Evolutionary conservation across 2,329 filamentous ascomycete genomes (phyloP), one percentile per base, ranked within the genome.

Genomic region (Clonostachys solani): DNA sequence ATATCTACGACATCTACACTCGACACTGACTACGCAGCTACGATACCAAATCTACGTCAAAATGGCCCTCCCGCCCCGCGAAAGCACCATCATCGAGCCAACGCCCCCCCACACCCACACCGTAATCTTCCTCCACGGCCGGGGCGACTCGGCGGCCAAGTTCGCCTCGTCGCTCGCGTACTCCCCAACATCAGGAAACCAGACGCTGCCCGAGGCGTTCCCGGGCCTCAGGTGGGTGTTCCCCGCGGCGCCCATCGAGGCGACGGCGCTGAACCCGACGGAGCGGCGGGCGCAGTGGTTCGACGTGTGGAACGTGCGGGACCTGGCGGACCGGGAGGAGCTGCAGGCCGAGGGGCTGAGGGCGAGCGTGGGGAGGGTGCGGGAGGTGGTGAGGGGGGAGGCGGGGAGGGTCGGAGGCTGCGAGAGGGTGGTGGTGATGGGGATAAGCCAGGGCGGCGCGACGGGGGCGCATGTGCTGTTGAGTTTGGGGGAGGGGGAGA

Each of bases 281-380:
- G 62, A 67, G 9, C 72, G 76, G 52, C 80, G 75, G 76, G 62
- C 67, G 9, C 72, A 76, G 53, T 80, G 75, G 76, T 80, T 78
- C 55, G 74, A 80, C 54, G 64, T 77, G 35, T 73, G 65, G 61
- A 70, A 72, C 44, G 59, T 68, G 1, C 53, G 60, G 16, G 59
- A 72, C 47, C 68, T 72, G 15, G 43, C 60, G 2, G 59, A 70
- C n/a, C 54, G 59, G 15, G 71, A 77, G 49, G 67, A 73, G 4
- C 49, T 73, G 5, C 73, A 77, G 53, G 56, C 56, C 0, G 51
- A 58, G 0, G 74, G 73, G 0, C 54, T 80, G 12, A 56, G 54
- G 34, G 67, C 71, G 10, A 67, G 64, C 47, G 63, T 73, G 0
- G 40, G 44, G 0, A 50, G 52, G 5, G 56, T 77, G 3, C 52